Conservation (phyloP, 2,329 filamentous ascomycete genomes). For the Phialophora macrospora region DNA sequence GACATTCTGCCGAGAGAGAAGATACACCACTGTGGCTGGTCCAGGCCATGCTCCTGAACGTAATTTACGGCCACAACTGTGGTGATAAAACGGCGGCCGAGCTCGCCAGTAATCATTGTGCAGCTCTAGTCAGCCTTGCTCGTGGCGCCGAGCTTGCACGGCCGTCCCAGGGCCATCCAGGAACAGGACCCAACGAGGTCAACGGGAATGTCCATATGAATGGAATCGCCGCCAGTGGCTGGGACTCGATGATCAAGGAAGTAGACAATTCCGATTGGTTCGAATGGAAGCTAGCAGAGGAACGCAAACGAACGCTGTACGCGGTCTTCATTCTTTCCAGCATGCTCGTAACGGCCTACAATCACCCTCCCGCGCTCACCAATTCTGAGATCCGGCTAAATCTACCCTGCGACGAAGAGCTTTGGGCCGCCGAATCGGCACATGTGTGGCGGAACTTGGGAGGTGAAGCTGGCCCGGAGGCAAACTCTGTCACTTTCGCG, state of each 20-base stretch:
- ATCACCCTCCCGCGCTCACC: slow-evolving; percentile 85
- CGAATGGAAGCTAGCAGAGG: slow-evolving; percentile 84
- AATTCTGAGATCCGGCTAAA: slow-evolving; percentile 93
- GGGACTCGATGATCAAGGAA: slow-evolving; percentile 46
- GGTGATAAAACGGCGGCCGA: slow-evolving; percentile 89
- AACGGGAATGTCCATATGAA: slow-evolving; percentile 48
- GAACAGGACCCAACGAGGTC: slow-evolving; percentile 38
- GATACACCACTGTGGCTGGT: slow-evolving; percentile 91
- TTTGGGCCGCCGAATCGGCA: slow-evolving; percentile 83
- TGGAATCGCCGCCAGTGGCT: slow-evolving; percentile 52
- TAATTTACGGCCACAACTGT: slow-evolving; percentile 94
- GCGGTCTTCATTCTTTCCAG: slow-evolving; percentile 91
- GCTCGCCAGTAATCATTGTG: slow-evolving; percentile 89
- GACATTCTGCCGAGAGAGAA: slow-evolving; percentile 37
- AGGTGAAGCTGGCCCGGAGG: slow-evolving; percentile 69
- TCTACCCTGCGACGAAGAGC: slow-evolving; percentile 88
- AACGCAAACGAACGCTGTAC: slow-evolving; percentile 90
- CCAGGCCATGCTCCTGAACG: slow-evolving; percentile 94
- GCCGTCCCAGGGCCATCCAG: slow-evolving; percentile 43
- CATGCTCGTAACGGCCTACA: slow-evolving; percentile 87
- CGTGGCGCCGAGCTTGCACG: slow-evolving; percentile 80
- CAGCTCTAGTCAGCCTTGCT: slow-evolving; percentile 86
- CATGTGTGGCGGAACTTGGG: slow-evolving; percentile 79
- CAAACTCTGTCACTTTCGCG: slow-evolving; percentile 77
- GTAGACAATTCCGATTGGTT: slow-evolving; percentile 77